These are phyloP conservation scores for Hemisphaericaspora nanyangensis DNA, from an alignment of 805 yeast genomes.

Conservation along the genomic window DNA sequence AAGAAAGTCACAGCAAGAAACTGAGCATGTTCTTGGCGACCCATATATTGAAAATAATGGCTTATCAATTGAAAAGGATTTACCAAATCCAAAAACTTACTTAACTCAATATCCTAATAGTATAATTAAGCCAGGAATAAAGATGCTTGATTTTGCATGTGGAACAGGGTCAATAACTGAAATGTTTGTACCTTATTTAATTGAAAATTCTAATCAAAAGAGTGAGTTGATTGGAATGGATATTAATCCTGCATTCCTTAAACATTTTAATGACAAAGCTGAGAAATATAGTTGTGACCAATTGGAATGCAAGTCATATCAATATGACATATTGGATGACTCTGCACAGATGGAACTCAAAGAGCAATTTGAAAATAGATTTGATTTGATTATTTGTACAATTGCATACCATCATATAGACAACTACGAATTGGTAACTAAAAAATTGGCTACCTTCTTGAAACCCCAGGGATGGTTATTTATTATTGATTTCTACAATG, in stretches of 20 bases:
- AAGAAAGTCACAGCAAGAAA: slow-evolving; percentile 13
- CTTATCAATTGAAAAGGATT: slow-evolving; percentile 5
- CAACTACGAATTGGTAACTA: slow-evolving; percentile 25
- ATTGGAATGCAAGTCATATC: slow-evolving; percentile 10
- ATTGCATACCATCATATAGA: slow-evolving; percentile 39
- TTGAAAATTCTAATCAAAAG: slow-evolving; percentile 7
- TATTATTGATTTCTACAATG: slow-evolving; percentile 38
- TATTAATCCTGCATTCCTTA: slow-evolving; percentile 24
- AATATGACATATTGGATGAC: slow-evolving; percentile 24
- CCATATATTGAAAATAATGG: slow-evolving; percentile 11
- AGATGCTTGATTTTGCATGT: slow-evolving; percentile 40
- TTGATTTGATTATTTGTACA: slow-evolving; percentile 34
- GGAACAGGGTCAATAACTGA: slow-evolving; percentile 38
- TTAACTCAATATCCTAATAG: slow-evolving; percentile 8
- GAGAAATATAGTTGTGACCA: slow-evolving; percentile 5
- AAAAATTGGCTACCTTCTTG: slow-evolving; percentile 29
- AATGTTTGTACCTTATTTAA: slow-evolving; percentile 26
- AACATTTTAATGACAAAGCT: slow-evolving; percentile 12
- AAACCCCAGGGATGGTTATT: slow-evolving; percentile 30
- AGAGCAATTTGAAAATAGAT: slow-evolving; percentile 15
- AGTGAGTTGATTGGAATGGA: slow-evolving; percentile 33
- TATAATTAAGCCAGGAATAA: slow-evolving; percentile 18
- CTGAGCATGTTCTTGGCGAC: slow-evolving; percentile 13
- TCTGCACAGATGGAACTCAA: slow-evolving; percentile 9
- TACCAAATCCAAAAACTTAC: slow-evolving; percentile 12